These are phyloP conservation scores for Daldinia loculata DNA, from an alignment of 495 filamentous ascomycete species.

Conservation along the genomic window DNA sequence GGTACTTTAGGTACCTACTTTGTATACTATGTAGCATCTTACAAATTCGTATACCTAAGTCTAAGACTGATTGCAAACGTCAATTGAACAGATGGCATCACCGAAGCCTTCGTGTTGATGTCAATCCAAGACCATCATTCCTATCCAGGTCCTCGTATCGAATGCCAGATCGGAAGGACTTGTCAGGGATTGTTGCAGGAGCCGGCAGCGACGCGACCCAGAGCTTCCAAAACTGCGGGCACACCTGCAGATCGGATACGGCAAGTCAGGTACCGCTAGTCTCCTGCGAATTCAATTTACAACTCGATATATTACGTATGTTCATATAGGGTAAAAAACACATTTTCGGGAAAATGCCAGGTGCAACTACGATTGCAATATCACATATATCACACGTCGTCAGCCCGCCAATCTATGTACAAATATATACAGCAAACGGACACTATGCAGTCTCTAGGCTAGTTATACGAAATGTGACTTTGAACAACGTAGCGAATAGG, in stretches of 20 bases:
- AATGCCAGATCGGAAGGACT: slow-evolving; percentile 7
- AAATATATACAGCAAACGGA: background rate
- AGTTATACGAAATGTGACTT: slow-evolving; percentile 22
- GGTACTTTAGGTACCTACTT: too few relatives aligned
- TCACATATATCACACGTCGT: slow-evolving; percentile 30
- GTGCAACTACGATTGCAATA: slow-evolving; percentile 12
- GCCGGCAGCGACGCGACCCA: slow-evolving; percentile 16
- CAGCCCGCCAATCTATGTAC: slow-evolving; percentile 7
- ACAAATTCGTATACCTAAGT: background rate
- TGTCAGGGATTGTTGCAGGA: slow-evolving; percentile 18
- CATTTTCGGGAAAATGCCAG: slow-evolving; percentile 13
- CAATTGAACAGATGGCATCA: background rate
- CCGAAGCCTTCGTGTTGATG: slow-evolving; percentile 8
- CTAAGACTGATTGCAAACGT: background rate
- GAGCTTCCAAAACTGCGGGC: slow-evolving; percentile 11
- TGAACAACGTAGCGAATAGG: slow-evolving; percentile 28
- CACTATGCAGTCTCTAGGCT: slow-evolving; percentile 19
- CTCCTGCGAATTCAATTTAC: slow-evolving; percentile 11
- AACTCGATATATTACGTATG: slow-evolving; percentile 6
- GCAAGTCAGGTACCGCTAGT: slow-evolving; percentile 11
- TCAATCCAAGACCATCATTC: background rate
- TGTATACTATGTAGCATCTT: background rate
- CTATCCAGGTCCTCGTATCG: slow-evolving; percentile 7
- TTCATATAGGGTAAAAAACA: background rate
- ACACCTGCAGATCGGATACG: slow-evolving; percentile 25